phyloP scores from a whole-genome alignment of 1,284 basidiomycete species.

The Tausonia pullulans region DNA sequence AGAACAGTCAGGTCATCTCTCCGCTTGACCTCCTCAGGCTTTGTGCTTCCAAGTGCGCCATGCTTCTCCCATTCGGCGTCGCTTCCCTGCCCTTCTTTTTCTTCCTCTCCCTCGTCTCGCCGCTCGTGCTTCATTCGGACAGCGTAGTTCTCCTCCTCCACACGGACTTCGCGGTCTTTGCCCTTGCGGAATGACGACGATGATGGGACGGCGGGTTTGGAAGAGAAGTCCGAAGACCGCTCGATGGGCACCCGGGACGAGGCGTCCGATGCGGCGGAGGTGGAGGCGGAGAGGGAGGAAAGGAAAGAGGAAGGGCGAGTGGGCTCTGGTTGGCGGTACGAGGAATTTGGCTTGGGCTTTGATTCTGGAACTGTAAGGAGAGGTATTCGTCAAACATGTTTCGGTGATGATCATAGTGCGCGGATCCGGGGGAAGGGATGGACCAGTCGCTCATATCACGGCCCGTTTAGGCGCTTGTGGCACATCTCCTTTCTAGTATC shows the following conservation, averaged over 20 bases:
- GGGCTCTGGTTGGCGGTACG: background rate
- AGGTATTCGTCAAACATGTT: too few species aligned
- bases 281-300: background rate
- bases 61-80: slow-evolving; percentile 13
- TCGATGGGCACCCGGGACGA: background rate
- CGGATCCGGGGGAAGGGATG: too few species aligned
- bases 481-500: too few species aligned
- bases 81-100: slow-evolving; percentile 14
- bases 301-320: slow-evolving; percentile 1
- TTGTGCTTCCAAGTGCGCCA: background rate
- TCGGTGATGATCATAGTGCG: too few species aligned
- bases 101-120: background rate
- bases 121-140: too few species aligned
- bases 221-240: background rate
- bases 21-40: slow-evolving; percentile 18
- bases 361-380: background rate
- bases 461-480: too few species aligned
- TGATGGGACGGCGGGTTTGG: background rate
- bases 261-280: background rate
- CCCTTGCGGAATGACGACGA: background rate
- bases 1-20: slow-evolving; percentile 59
- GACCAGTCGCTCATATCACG: too few species aligned
- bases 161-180: background rate
- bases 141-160: too few species aligned
- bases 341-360: background rate